Percentiles rank a stretch among this genome's conserved stretches.
These are phyloP conservation scores for Lipomyces yamanashiensis DNA, from an alignment of 805 yeast species.

Conservation along the genomic window DNA sequence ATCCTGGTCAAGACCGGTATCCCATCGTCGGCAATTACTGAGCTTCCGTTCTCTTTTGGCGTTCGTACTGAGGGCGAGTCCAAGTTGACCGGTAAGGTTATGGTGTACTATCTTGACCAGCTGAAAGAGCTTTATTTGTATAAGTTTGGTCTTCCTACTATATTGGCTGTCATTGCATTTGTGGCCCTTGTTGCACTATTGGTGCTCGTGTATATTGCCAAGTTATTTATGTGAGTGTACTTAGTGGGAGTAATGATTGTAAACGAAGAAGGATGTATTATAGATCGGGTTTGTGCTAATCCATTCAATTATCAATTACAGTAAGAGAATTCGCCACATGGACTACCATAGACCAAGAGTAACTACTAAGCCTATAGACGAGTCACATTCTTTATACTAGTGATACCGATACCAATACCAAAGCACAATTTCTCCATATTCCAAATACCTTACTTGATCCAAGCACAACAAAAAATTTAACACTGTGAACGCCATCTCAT, in stretches of 20 bases:
- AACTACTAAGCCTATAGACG: too few species aligned
- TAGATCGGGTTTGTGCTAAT: background rate
- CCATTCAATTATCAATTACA: too few species aligned
- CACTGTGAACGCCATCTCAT: background rate
- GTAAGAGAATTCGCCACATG: too few species aligned
- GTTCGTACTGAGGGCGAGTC: constrained; percentile 61
- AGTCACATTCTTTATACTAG: too few species aligned
- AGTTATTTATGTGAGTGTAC: constrained; percentile 4
- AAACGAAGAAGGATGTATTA: background rate
- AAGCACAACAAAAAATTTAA: background rate
- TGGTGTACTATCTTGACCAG: constrained; percentile 54
- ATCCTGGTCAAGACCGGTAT: constrained; percentile 54
- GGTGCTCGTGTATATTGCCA: background rate
- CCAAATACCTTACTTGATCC: background rate
- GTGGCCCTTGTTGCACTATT: constrained; percentile 8
- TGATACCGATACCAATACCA: background rate
- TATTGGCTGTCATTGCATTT: constrained; percentile 41
- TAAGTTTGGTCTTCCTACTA: constrained; percentile 52
- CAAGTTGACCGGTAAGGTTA: constrained; percentile 55
- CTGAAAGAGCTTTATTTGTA: constrained; percentile 53
- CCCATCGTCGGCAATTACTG: constrained; percentile 49
- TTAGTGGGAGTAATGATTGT: background rate
- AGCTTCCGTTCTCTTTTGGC: constrained; percentile 57
- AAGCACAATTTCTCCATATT: background rate
- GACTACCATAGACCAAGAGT: too few species aligned